Conservation (phyloP, 129 eudicot genomes). For the Silybum marianum region DNA sequence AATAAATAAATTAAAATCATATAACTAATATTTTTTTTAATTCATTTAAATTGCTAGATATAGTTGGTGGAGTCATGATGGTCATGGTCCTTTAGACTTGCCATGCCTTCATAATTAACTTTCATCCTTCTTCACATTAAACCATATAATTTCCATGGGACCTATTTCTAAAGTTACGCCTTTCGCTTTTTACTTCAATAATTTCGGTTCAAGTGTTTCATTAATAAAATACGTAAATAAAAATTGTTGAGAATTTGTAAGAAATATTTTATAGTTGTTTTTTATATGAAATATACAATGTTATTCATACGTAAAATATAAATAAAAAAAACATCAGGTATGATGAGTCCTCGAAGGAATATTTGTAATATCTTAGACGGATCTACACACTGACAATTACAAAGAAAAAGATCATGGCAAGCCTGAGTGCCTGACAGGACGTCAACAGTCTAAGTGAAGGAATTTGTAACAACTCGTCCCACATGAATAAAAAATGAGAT, state of each 20-base stretch:
- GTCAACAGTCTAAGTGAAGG: too few relatives aligned
- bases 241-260: neutral
- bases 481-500: too few relatives aligned
- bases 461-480: too few relatives aligned
- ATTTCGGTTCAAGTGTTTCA: neutral
- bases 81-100: constrained; percentile 26
- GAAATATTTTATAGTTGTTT: too few relatives aligned
- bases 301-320: too few relatives aligned
- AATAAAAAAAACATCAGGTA: too few relatives aligned
- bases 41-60: neutral
- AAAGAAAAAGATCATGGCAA: too few relatives aligned
- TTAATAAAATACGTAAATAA: neutral
- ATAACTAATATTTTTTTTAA: neutral
- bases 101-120: constrained; percentile 31
- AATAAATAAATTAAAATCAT: neutral
- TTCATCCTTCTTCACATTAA: constrained; percentile 22
- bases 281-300: too few relatives aligned
- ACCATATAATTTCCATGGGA: constrained; percentile 37
- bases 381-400: too few relatives aligned
- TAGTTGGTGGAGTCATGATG: constrained; percentile 27
- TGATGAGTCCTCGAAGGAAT: too few relatives aligned
- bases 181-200: neutral
- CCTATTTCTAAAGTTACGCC: constrained; percentile 28
- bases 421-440: too few relatives aligned
- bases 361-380: too few relatives aligned